Conservation (phyloP, 768 basidiomycete species). For the Mycena floridula region DNA sequence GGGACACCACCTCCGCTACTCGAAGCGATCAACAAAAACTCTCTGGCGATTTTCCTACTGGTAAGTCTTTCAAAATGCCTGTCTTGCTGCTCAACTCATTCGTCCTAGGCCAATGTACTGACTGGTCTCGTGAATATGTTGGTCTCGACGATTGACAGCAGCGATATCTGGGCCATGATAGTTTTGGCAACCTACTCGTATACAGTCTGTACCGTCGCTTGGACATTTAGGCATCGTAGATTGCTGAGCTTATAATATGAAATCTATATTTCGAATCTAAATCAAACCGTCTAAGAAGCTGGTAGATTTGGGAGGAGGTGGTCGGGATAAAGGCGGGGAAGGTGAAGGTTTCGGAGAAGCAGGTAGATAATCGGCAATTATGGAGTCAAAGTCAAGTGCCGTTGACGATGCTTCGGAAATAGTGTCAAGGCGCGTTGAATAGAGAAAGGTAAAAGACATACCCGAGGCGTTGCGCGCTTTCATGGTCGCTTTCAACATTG, state of each 20-base stretch:
- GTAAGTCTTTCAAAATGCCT: constrained; percentile 37
- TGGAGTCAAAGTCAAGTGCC: constrained; percentile 59
- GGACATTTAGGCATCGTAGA: constrained; percentile 31
- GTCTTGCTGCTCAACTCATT: not conserved
- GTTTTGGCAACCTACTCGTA: constrained; percentile 60
- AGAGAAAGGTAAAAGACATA: constrained; percentile 15
- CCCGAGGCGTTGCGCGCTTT: constrained; percentile 43
- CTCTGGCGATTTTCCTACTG: constrained; percentile 71
- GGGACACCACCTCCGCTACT: constrained; percentile 37
- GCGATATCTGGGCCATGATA: constrained; percentile 47
- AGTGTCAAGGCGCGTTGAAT: constrained; percentile 6
- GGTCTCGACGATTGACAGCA: constrained; percentile 75
- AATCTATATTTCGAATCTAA: constrained; percentile 9
- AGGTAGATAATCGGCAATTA: constrained; percentile 70
- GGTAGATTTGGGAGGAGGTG: constrained; percentile 12
- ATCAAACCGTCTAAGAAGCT: constrained; percentile 39
- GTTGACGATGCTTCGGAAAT: constrained; percentile 30
- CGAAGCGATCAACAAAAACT: constrained; percentile 79
- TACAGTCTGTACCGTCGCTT: constrained; percentile 55
- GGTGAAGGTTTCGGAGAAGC: constrained; percentile 18
- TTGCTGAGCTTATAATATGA: constrained; percentile 4
- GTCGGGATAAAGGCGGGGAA: constrained; percentile 4
- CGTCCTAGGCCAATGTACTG: constrained; percentile 80
- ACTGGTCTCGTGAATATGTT: constrained; percentile 84
- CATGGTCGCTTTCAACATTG: constrained; percentile 48